Percentiles rank a stretch among this genome's conserved stretches.
phyloP scores from a whole-genome alignment of 805 yeast genomes.

The Brettanomyces nanus region DNA sequence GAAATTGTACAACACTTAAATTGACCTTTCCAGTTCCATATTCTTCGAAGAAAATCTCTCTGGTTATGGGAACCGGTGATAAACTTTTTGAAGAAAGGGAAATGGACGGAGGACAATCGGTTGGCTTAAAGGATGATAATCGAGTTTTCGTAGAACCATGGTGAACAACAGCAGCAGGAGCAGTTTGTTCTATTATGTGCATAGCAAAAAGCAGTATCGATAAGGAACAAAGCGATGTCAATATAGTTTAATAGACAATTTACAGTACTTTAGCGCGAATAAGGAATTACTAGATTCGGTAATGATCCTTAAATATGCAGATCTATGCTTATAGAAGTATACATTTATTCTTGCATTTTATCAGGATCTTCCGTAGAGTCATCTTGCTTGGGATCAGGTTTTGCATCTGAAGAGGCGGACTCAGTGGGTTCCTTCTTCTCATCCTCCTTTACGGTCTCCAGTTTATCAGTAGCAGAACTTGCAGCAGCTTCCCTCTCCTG shows the following conservation, averaged over 20 bases:
- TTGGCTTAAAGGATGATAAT: neutral
- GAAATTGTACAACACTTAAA: conserved; percentile 45
- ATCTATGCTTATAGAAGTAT: no score
- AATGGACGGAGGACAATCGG: conserved; percentile 8
- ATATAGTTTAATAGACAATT: no score
- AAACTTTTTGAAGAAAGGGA: conserved; percentile 8
- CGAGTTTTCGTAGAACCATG: neutral
- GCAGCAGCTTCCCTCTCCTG: conserved; percentile 52
- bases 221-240: no score
- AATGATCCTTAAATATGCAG: no score
- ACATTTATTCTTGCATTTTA: conserved; percentile 8
- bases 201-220: conserved; percentile 3
- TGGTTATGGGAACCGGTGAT: conserved; percentile 32
- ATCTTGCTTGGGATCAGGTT: no score
- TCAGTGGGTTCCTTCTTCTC: conserved; percentile 10
- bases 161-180: neutral
- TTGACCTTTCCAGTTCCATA: conserved; percentile 52
- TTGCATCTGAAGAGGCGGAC: no score
- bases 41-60: conserved; percentile 46
- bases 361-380: conserved; percentile 5
- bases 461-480: conserved; percentile 2
- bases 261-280: no score
- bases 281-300: no score
- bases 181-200: conserved; percentile 1
- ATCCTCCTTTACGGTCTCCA: conserved; percentile 4